Conservation (phyloP, 352 stramenopile species). For the Pythium biforme region DNA sequence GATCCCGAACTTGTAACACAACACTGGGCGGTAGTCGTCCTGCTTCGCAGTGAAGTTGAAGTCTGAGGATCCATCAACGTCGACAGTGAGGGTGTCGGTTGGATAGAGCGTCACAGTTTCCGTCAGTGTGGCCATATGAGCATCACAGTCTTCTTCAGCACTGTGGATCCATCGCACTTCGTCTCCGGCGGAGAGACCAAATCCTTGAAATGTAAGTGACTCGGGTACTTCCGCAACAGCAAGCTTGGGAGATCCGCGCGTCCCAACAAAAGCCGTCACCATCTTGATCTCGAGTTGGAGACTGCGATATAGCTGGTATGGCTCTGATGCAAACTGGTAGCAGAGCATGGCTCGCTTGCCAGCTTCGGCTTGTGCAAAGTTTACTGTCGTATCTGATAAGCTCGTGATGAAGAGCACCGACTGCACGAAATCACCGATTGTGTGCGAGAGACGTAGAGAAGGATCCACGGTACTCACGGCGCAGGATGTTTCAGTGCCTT, state of each 20-base stretch:
- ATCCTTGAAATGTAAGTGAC: conserved; percentile 56
- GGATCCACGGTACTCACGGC: conserved; percentile 32
- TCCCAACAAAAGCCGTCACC: conserved; percentile 44
- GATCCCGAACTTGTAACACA: conserved; percentile 68
- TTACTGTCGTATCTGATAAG: conserved; percentile 27
- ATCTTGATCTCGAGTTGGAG: conserved; percentile 56
- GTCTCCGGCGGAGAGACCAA: conserved; percentile 39
- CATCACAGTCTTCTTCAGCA: conserved; percentile 56
- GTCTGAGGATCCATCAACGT: conserved; percentile 25
- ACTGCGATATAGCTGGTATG: conserved; percentile 50
- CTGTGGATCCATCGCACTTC: conserved; percentile 54
- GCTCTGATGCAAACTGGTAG: conserved; percentile 62
- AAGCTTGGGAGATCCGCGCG: conserved; percentile 41
- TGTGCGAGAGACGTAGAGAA: conserved; percentile 35
- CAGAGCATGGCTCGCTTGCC: conserved; percentile 44
- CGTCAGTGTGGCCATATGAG: conserved; percentile 38
- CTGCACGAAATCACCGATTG: conserved; percentile 32
- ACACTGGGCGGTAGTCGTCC: conserved; percentile 44
- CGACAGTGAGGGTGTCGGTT: conserved; percentile 42
- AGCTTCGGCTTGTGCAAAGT: conserved; percentile 37
- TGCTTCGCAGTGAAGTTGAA: conserved; percentile 59
- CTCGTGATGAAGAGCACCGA: conserved; percentile 41
- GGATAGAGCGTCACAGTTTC: conserved; percentile 24
- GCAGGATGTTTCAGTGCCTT: conserved; percentile 35
- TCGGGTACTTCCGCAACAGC: conserved; percentile 56